phyloP scores from a whole-genome alignment of 495 filamentous ascomycete genomes.

The Penicillium taxi region DNA sequence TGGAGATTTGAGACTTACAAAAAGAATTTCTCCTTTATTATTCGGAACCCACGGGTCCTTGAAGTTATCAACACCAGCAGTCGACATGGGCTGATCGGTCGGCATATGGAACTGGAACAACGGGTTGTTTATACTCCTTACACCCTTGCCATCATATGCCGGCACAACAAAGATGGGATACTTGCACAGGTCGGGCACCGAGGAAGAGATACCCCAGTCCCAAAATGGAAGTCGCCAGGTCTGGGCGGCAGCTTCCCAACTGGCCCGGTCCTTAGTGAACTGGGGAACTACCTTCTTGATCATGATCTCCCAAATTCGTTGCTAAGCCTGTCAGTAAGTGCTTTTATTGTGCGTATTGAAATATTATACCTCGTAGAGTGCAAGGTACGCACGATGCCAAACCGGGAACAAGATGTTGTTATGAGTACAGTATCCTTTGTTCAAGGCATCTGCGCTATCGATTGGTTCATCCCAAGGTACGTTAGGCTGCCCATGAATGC shows the following conservation, averaged over 20 bases:
- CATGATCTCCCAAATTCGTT: conserved; percentile 21
- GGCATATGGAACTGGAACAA: conserved; percentile 15
- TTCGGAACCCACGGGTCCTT: conserved; percentile 3
- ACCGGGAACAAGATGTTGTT: conserved; percentile 37
- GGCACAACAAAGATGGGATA: conserved; percentile 31
- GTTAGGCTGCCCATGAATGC: conserved; percentile 41
- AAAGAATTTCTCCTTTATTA: background rate
- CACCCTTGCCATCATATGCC: conserved; percentile 15
- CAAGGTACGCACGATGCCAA: conserved; percentile 42
- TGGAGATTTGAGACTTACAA: background rate
- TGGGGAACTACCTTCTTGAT: conserved; percentile 18
- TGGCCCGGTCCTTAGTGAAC: conserved; percentile 14
- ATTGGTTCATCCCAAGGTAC: conserved; percentile 30
- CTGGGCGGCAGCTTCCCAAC: conserved; percentile 37
- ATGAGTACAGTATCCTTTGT: conserved; percentile 25
- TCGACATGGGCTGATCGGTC: conserved; percentile 6
- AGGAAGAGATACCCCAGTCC: conserved; percentile 45
- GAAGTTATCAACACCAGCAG: background rate
- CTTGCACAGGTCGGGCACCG: conserved; percentile 25
- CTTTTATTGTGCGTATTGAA: background rate
- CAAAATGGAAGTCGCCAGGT: conserved; percentile 48
- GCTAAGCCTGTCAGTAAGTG: conserved; percentile 8
- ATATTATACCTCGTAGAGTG: conserved; percentile 35
- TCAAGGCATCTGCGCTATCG: conserved; percentile 11
- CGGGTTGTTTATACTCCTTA: conserved; percentile 15